Conservation (phyloP, 2,329 filamentous ascomycete species). For the Colletotrichum lini region DNA sequence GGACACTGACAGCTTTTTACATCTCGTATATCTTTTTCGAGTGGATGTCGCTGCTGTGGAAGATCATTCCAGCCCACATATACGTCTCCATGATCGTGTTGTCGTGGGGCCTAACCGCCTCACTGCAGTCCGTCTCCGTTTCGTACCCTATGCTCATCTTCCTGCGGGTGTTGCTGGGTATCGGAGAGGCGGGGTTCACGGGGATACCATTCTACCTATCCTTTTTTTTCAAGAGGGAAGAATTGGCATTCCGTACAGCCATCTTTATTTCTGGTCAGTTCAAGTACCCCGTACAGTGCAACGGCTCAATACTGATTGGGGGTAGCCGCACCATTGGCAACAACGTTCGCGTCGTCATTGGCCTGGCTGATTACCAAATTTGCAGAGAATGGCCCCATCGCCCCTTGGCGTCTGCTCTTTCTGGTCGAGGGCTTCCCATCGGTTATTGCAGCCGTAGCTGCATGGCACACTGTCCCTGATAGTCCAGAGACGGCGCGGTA, state of each 20-base stretch:
- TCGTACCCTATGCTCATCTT: constrained; percentile 73
- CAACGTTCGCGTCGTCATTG: constrained; percentile 83
- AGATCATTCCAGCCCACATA: constrained; percentile 71
- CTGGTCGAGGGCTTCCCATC: constrained; percentile 89
- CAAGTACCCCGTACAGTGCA: not conserved
- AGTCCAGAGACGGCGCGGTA: constrained; percentile 76
- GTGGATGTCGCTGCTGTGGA: constrained; percentile 76
- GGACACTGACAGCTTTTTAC: constrained; percentile 74
- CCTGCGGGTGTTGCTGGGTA: constrained; percentile 70
- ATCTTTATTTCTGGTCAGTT: constrained; percentile 82
- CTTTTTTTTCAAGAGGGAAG: constrained; percentile 75
- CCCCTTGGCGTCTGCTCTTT: constrained; percentile 89
- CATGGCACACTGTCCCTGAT: constrained; percentile 84
- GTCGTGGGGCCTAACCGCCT: constrained; percentile 85
- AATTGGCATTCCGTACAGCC: constrained; percentile 88
- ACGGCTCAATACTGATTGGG: constrained; percentile 56
- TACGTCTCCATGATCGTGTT: constrained; percentile 75
- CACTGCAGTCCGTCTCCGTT: constrained; percentile 76
- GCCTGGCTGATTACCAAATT: constrained; percentile 84
- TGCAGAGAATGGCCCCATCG: constrained; percentile 76
- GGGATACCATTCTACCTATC: constrained; percentile 76
- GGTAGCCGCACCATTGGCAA: constrained; percentile 84
- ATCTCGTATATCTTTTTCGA: constrained; percentile 75
- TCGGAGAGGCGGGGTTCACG: constrained; percentile 76
- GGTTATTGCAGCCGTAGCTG: constrained; percentile 79